These are phyloP conservation scores for Tolypocladium guangdongense DNA, from an alignment of 2,329 filamentous ascomycete genomes.

Conservation along the genomic window DNA sequence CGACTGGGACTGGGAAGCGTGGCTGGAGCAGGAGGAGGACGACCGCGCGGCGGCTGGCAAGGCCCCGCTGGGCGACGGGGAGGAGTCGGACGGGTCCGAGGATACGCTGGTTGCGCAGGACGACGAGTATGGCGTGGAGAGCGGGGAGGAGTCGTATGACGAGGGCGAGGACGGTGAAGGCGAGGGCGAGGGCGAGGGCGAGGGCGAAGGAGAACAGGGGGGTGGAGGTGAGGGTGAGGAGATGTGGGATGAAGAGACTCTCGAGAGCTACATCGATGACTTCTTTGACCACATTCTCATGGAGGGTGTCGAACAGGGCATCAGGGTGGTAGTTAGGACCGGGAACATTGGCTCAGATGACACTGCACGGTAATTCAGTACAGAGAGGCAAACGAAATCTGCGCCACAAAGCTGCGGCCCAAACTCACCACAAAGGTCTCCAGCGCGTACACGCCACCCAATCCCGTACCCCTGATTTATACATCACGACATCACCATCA, in stretches of 20 bases:
- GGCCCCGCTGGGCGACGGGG: background rate
- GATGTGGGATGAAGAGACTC: background rate
- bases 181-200: conserved; percentile 1
- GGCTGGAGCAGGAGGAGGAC: conserved; percentile 8
- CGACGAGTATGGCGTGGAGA: conserved; percentile 1
- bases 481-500: background rate
- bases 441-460: background rate
- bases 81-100: background rate
- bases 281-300: conserved; percentile 1
- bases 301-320: background rate
- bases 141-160: background rate
- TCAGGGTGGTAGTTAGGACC: background rate
- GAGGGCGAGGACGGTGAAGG: conserved; percentile 3
- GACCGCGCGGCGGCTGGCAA: background rate
- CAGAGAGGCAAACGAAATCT: background rate
- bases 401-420: background rate
- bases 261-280: background rate
- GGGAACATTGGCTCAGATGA: background rate
- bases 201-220: background rate
- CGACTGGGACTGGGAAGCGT: conserved; percentile 12
- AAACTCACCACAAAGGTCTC: background rate
- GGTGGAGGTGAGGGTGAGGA: background rate
- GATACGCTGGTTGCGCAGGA: conserved; percentile 2
- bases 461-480: background rate
- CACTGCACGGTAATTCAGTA: background rate